Evolutionary conservation across 345 rosid species (phyloP).

Genomic region (Lumnitzera littorea): DNA sequence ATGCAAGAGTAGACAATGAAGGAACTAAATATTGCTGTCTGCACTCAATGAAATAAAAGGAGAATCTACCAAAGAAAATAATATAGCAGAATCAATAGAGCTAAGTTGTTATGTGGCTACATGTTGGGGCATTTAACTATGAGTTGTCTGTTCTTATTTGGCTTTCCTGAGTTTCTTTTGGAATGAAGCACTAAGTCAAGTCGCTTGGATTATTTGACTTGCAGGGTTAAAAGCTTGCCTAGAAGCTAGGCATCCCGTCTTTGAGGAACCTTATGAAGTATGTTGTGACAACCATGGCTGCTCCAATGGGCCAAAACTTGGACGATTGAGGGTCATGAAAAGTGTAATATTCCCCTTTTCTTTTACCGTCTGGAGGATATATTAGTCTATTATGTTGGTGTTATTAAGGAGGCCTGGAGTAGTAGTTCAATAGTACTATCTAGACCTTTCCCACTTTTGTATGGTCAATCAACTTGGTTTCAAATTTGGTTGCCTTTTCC

Average conservation of each 20-base stretch:
- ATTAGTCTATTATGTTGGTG: neutral
- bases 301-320: conserved; percentile 57
- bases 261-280: conserved; percentile 72
- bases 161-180: too few relatives aligned
- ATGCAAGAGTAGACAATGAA: too few relatives aligned
- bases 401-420: neutral
- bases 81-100: too few relatives aligned
- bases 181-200: neutral
- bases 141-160: too few relatives aligned
- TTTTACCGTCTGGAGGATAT: neutral
- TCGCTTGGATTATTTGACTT: neutral
- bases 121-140: too few relatives aligned
- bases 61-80: too few relatives aligned
- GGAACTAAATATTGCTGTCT: too few relatives aligned
- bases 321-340: conserved; percentile 50
- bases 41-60: too few relatives aligned
- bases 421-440: neutral
- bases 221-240: conserved; percentile 84
- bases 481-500: neutral
- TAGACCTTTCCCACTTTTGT: too few relatives aligned
- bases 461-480: too few relatives aligned
- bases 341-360: conserved; percentile 32
- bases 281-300: conserved; percentile 66
- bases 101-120: too few relatives aligned
- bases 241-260: conserved; percentile 35